Evolutionary conservation across 2,329 filamentous ascomycete species (phyloP), one percentile per base, ranked within the genome.

Genomic region (Clarireedia homoeocarpa): DNA sequence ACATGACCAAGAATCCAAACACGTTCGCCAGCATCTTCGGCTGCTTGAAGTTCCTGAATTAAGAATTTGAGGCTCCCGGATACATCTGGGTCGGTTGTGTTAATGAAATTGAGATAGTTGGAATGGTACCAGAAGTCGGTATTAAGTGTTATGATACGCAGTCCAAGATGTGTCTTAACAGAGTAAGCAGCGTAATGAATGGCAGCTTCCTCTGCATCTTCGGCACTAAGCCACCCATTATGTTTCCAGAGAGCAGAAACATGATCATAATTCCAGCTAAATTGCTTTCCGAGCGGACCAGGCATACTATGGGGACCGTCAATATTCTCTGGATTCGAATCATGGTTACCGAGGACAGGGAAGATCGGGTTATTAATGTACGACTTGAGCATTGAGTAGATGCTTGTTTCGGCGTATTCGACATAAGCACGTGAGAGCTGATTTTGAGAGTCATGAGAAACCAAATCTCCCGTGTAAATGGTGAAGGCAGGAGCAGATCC

Each of bases 211-310:
- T 71, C 66, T 1, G 75, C 77, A 4, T 73, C 72, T 14, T 69
- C 61, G 10, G 67, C 65, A 57, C 74, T 72, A 50, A 83, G 74
- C 79, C 79, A 83, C 17, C 76, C 76, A 57, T 81, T 76, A 56
- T 81, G 74, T 60, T 76, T 70, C 80, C 80, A 82, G 0, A 82
- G 69, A 12, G 68, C 69, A n/a, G 79, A 72, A 15, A 82, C 71
- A 60, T 82, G 78, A 26, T 80, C 71, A 60, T 78, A 81, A 61
- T 82, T 81, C 80, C 80, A 83, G 52, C 75, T 79, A 60, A 78
- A 75, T 60, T 83, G 80, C 58, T 76, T 67, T 1, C 79, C 77
- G 1, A 83, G 69, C 1, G 72, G 71, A 0, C 77, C 78, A 7
- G 78, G 78, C 7, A 83, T 68, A 30, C 66, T 75, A 60, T 81